phyloP scores from a whole-genome alignment of 2,329 filamentous ascomycete genomes.

The Colletotrichum australisinense region DNA sequence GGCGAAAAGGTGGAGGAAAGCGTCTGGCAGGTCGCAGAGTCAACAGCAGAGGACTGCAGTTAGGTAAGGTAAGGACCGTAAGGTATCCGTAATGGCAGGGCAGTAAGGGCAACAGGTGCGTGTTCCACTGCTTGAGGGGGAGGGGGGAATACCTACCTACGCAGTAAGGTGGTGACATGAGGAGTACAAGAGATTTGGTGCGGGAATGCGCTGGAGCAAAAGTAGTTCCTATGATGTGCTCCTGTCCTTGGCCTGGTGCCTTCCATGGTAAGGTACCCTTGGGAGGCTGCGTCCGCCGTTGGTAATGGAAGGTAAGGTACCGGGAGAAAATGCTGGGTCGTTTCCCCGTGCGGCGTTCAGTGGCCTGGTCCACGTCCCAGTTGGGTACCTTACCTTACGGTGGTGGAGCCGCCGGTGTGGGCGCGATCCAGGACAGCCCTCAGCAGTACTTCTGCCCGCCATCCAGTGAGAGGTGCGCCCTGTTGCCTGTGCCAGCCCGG shows the following conservation, averaged over 20 bases:
- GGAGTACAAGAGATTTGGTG: not conserved
- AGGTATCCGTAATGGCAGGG: not conserved
- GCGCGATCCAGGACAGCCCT: conserved; percentile 5
- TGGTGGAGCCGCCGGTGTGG: not conserved
- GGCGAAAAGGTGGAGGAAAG: conserved; percentile 29
- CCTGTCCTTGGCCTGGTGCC: not conserved
- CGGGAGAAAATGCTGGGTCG: not conserved
- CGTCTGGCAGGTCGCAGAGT: conserved; percentile 5
- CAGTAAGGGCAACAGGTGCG: not conserved
- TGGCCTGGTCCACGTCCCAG: not conserved
- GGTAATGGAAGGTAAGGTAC: not conserved
- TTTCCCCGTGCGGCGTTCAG: not conserved
- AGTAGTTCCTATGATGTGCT: not conserved
- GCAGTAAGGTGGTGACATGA: no score
- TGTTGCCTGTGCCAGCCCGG: conserved; percentile 29
- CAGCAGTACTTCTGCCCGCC: conserved; percentile 24
- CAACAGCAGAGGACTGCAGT: not conserved
- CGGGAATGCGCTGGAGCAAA: not conserved
- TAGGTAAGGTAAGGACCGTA: no score
- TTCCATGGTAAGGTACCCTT: not conserved
- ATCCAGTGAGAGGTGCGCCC: conserved; percentile 22
- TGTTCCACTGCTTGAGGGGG: not conserved
- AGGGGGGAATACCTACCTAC: not conserved
- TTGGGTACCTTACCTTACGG: not conserved
- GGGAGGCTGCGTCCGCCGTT: not conserved